These are phyloP conservation scores for Allantophomopsis lycopodina DNA, from an alignment of 2,329 filamentous ascomycete genomes.

Conservation along the genomic window DNA sequence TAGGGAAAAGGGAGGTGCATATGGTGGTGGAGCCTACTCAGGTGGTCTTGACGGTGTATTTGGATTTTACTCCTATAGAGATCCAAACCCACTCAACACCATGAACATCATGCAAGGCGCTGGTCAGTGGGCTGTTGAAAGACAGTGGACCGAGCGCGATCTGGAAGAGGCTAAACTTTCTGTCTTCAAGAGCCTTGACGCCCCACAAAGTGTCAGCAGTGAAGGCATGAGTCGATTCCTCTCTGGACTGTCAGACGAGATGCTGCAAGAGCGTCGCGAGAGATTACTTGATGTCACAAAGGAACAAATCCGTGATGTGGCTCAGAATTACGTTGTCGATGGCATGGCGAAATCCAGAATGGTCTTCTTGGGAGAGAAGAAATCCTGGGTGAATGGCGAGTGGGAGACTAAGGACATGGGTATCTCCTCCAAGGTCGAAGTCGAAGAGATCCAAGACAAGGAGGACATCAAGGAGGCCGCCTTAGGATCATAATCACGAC, in stretches of 20 bases:
- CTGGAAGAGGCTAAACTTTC: constrained; percentile 93
- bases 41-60: constrained; percentile 73
- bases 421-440: constrained; percentile 26
- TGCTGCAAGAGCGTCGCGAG: constrained; percentile 76
- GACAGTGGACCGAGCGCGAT: constrained; percentile 69
- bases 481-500: constrained; percentile 11
- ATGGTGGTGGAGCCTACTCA: constrained; percentile 81
- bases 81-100: constrained; percentile 86
- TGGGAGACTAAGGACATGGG: constrained; percentile 70
- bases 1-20: constrained; percentile 92
- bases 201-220: constrained; percentile 71
- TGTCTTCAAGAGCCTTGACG: constrained; percentile 85
- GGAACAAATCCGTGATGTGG: constrained; percentile 66
- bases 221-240: constrained; percentile 83
- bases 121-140: constrained; percentile 71
- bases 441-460: constrained; percentile 15
- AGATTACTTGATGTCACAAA: constrained; percentile 75
- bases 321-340: constrained; percentile 69
- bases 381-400: constrained; percentile 57
- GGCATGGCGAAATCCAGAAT: constrained; percentile 43
- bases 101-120: constrained; percentile 73
- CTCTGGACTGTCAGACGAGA: constrained; percentile 72
- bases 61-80: constrained; percentile 91
- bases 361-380: constrained; percentile 72
- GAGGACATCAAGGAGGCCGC: constrained; percentile 12